These are phyloP conservation scores for Pichia exigua DNA, from an alignment of 805 yeast species.

Conservation along the genomic window DNA sequence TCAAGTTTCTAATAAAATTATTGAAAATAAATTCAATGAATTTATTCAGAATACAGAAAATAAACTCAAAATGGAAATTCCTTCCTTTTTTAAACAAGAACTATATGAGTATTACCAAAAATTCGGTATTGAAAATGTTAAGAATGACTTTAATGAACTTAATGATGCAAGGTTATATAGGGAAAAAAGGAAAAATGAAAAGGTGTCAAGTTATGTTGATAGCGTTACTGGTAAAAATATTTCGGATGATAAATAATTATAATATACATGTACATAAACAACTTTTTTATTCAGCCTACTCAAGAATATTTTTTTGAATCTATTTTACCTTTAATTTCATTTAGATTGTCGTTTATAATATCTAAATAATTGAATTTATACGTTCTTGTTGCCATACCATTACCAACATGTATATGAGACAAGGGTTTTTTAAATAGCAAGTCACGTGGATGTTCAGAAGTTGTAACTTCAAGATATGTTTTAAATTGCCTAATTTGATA, in stretches of 20 bases:
- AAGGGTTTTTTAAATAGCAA: conserved; percentile 24
- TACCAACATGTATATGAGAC: conserved; percentile 13
- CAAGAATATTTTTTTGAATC: neutral
- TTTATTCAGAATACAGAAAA: conserved; percentile 25
- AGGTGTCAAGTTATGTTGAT: conserved; percentile 3
- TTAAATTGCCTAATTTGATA: conserved; percentile 28
- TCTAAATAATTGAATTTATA: conserved; percentile 20
- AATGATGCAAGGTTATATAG: conserved; percentile 18
- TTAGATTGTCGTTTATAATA: conserved; percentile 22
- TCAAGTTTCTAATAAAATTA: conserved; percentile 15
- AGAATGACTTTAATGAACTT: conserved; percentile 18
- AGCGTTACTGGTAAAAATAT: neutral
- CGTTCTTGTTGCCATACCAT: neutral
- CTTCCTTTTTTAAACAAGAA: conserved; percentile 23
- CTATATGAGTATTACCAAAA: conserved; percentile 17
- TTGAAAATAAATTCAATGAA: conserved; percentile 20
- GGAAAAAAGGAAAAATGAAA: conserved; percentile 12
- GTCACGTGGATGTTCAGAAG: conserved; percentile 29
- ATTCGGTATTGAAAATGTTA: conserved; percentile 19
- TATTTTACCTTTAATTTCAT: conserved; percentile 7
- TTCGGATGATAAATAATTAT: neutral
- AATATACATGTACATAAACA: neutral
- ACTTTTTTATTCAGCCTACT: neutral
- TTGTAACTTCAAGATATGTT: conserved; percentile 26
- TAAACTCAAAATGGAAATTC: conserved; percentile 24